Percentiles rank a stretch among this genome's conserved stretches.
phyloP scores from a whole-genome alignment of 2,329 filamentous ascomycete species.

The Botrytis elliptica region DNA sequence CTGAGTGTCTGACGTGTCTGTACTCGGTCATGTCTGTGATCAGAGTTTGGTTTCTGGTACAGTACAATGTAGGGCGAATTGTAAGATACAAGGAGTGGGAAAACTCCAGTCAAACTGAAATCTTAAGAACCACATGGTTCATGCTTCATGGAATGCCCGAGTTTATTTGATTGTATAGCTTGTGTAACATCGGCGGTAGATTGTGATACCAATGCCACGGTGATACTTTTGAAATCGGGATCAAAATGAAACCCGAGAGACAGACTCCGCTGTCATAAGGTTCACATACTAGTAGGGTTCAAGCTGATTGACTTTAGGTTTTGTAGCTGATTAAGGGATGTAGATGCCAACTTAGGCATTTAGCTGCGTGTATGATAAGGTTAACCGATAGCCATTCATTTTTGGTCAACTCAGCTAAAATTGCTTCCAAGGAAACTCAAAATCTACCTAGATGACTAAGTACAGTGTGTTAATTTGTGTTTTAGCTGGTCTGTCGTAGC shows the following conservation, averaged over 20 bases:
- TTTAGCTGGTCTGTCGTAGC: not conserved
- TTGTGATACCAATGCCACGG: not conserved
- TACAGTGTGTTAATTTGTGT: not conserved
- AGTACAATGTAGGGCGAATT: not conserved
- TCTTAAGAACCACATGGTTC: not conserved
- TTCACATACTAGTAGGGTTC: not conserved
- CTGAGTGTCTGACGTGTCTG: constrained; percentile 13
- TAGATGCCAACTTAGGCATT: not conserved
- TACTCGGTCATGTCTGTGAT: not conserved
- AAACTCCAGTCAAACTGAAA: not conserved
- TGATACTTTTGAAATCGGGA: not conserved
- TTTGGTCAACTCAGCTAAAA: not conserved
- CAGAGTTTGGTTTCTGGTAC: constrained; percentile 6
- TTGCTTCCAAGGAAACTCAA: constrained; percentile 8
- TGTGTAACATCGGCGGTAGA: not conserved
- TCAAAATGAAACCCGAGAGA: not conserved
- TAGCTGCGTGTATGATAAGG: not conserved
- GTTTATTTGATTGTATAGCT: not conserved
- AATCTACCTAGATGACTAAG: not conserved
- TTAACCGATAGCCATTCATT: constrained; percentile 5
- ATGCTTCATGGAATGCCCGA: not conserved
- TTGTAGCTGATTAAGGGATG: not conserved
- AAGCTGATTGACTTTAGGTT: not conserved
- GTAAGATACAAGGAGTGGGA: not conserved
- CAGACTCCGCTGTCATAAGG: not conserved